Evolutionary conservation across 257 asterid genomes (phyloP).

Genomic region (Avicennia marina): DNA sequence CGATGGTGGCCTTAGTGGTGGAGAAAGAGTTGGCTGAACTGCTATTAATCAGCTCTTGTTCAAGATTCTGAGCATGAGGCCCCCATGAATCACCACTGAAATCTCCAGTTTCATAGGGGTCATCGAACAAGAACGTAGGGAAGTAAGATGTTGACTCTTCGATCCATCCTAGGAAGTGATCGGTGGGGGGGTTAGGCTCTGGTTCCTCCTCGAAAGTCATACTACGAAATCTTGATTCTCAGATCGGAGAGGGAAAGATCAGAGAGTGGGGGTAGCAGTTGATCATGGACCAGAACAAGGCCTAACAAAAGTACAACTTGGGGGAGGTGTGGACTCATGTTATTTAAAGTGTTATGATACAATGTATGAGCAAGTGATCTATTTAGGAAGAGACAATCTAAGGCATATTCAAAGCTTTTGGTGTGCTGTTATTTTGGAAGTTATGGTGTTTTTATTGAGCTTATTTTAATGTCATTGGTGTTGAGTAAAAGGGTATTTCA

Average conservation of each 20-base stretch:
- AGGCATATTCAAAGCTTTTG: slow-evolving; percentile 42
- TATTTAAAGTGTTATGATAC: slow-evolving; percentile 21
- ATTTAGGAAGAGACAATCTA: slow-evolving; percentile 41
- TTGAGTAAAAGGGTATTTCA: slow-evolving; percentile 14
- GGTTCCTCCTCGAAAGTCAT: slow-evolving; percentile 59
- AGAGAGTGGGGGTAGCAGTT: slow-evolving; percentile 21
- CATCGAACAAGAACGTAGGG: slow-evolving; percentile 55
- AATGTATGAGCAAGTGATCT: slow-evolving; percentile 21
- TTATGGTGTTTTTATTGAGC: slow-evolving; percentile 46
- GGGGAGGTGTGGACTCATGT: slow-evolving; percentile 20
- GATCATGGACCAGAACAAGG: slow-evolving; percentile 25
- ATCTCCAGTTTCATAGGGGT: slow-evolving; percentile 48
- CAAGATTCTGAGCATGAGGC: slow-evolving; percentile 33
- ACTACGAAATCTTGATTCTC: not conserved
- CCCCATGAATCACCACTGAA: slow-evolving; percentile 55
- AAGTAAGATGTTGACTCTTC: slow-evolving; percentile 48
- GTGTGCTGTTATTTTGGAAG: slow-evolving; percentile 71
- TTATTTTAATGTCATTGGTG: slow-evolving; percentile 17
- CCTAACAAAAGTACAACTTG: slow-evolving; percentile 18
- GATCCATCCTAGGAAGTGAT: slow-evolving; percentile 52
- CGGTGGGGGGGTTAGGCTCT: slow-evolving; percentile 43
- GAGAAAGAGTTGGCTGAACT: slow-evolving; percentile 34
- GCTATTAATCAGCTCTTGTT: slow-evolving; percentile 34
- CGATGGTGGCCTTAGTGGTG: slow-evolving; percentile 20
- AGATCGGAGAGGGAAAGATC: not conserved